Conservation (phyloP, 225 moss, liverwort and hornwort genomes). For the Pleurozium schreberi region DNA sequence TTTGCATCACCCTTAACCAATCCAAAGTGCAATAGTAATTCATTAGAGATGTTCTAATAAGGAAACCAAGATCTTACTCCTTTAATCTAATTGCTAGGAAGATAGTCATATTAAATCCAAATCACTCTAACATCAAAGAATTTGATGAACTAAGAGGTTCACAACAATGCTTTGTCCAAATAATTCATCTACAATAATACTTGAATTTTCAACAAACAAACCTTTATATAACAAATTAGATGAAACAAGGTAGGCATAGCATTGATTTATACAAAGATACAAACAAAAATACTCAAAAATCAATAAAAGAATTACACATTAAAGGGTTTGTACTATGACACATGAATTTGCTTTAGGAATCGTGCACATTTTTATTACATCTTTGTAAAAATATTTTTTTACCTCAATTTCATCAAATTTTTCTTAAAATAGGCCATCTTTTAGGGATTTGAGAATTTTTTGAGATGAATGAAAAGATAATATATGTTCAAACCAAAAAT, state of each 20-base stretch:
- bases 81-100: background rate
- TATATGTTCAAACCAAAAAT: background rate
- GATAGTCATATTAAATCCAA: background rate
- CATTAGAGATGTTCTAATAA: accelerated
- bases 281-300: background rate
- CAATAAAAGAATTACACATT: background rate
- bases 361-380: background rate
- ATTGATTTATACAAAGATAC: background rate
- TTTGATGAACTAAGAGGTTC: background rate
- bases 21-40: accelerated
- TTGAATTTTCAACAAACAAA: background rate
- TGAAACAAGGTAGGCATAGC: background rate
- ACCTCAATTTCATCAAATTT: background rate
- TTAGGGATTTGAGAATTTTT: background rate
- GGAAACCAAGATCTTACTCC: accelerated
- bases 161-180: accelerated
- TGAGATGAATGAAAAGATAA: background rate
- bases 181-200: background rate
- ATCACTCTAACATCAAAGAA: background rate
- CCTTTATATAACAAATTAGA: background rate
- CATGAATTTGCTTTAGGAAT: accelerated
- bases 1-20: accelerated
- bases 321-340: accelerated
- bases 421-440: too few species aligned
- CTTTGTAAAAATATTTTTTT: background rate